Evolutionary conservation across 75 land plant genomes (phyloP).

Genomic region (Larix kaempferi): DNA sequence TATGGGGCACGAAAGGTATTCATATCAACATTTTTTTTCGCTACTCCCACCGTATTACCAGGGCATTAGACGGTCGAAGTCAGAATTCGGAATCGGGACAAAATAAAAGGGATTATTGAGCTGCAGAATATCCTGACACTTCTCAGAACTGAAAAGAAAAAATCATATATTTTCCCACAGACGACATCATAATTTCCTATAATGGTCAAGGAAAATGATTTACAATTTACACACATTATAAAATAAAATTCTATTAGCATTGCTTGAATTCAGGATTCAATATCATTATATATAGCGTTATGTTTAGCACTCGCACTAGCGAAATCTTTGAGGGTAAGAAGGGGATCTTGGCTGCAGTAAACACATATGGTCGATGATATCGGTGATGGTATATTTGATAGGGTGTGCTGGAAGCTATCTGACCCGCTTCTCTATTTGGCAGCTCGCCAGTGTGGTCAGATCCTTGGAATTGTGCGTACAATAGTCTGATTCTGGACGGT

Average conservation of each 20-base stretch:
- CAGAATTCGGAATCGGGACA: constrained; percentile 2
- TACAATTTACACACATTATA: background rate
- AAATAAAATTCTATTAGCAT: background rate
- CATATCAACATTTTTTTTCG: too few relatives aligned
- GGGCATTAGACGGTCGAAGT: background rate
- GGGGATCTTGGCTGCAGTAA: background rate
- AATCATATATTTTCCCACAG: background rate
- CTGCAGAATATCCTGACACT: constrained; percentile 11
- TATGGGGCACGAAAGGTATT: too few relatives aligned
- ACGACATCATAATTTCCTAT: constrained; percentile 4
- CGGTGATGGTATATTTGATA: background rate
- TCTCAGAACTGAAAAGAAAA: constrained; percentile 4
- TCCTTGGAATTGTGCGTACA: too few relatives aligned
- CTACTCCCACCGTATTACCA: background rate
- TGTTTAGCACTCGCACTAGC: background rate
- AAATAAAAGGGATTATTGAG: constrained; percentile 6
- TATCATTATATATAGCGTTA: background rate
- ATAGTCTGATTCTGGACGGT: too few relatives aligned
- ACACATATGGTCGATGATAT: background rate
- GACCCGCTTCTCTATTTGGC: too few relatives aligned
- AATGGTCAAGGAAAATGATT: background rate
- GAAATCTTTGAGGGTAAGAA: background rate
- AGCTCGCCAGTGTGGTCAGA: too few relatives aligned
- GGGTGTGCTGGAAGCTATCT: too few relatives aligned
- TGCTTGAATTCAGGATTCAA: background rate